These are phyloP conservation scores for Colletotrichum tropicicola DNA, from an alignment of 2,329 filamentous ascomycete species.

Conservation along the genomic window DNA sequence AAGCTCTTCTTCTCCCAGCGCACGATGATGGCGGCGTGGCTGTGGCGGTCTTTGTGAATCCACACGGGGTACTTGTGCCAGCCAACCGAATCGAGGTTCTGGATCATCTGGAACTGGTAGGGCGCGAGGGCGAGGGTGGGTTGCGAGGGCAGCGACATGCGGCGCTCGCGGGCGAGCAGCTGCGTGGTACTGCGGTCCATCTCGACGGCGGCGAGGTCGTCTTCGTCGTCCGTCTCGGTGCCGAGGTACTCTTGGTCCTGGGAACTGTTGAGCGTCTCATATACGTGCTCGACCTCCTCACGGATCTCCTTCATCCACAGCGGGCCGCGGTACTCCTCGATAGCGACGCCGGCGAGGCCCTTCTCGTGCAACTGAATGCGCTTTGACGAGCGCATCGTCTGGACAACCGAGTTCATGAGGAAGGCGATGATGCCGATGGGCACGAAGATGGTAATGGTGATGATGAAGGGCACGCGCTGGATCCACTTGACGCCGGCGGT, in stretches of 20 bases:
- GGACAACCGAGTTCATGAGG: conserved; percentile 78
- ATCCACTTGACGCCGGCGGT: conserved; percentile 46
- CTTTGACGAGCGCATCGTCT: conserved; percentile 77
- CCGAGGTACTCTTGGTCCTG: conserved; percentile 78
- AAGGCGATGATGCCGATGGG: conserved; percentile 78
- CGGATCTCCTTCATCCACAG: conserved; percentile 80
- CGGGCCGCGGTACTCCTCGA: conserved; percentile 75
- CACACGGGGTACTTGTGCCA: conserved; percentile 76
- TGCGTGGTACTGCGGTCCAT: conserved; percentile 47
- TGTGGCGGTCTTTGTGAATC: conserved; percentile 81
- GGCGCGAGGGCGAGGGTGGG: conserved; percentile 82
- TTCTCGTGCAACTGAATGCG: conserved; percentile 81
- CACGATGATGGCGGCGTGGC: conserved; percentile 90
- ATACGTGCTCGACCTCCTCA: conserved; percentile 79
- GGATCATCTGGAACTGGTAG: conserved; percentile 87
- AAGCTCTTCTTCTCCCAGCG: conserved; percentile 74
- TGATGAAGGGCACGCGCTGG: conserved; percentile 67
- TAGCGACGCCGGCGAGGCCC: conserved; percentile 72
- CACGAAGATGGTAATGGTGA: conserved; percentile 75
- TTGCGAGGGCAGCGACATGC: conserved; percentile 55
- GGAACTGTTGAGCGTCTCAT: conserved; percentile 75
- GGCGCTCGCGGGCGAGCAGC: conserved; percentile 50
- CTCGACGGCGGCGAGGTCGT: conserved; percentile 49
- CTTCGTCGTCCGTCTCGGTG: conserved; percentile 54
- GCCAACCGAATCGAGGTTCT: conserved; percentile 73